These are phyloP conservation scores for Dendrostoma leiphaemia DNA, from an alignment of 2,329 filamentous ascomycete genomes.

Conservation along the genomic window DNA sequence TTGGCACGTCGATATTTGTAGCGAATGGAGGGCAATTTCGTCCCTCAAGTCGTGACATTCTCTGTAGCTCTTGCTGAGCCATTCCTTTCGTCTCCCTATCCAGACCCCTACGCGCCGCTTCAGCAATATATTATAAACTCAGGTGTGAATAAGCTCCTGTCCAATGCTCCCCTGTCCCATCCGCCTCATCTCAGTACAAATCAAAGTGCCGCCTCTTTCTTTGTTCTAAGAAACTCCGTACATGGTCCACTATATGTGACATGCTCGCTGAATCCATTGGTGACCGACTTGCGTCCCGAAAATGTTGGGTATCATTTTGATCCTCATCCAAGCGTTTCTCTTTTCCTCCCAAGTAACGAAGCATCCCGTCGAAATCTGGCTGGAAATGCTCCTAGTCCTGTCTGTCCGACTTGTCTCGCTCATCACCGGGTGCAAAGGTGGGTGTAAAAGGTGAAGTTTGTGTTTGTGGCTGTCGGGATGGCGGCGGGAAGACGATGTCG, in stretches of 20 bases:
- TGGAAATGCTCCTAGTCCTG: slow-evolving; percentile 17
- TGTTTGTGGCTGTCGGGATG: slow-evolving; percentile 14
- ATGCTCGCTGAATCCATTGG: slow-evolving; percentile 4
- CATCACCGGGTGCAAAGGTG: slow-evolving; percentile 5
- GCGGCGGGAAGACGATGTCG: slow-evolving; percentile 36
- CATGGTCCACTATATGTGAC: neutral
- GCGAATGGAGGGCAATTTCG: neutral
- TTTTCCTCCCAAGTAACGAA: neutral
- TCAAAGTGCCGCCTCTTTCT: neutral
- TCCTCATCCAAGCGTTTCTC: neutral
- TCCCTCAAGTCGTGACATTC: neutral
- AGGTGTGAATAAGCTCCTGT: neutral
- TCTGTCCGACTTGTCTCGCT: slow-evolving; percentile 18
- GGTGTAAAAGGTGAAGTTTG: neutral
- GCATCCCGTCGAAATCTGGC: neutral
- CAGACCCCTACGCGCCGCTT: neutral
- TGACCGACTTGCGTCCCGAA: neutral
- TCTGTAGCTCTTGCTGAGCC: too few species aligned
- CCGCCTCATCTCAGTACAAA: neutral
- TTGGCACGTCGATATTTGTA: neutral
- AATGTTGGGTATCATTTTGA: slow-evolving; percentile 8
- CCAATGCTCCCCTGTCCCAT: neutral
- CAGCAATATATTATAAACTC: too few species aligned
- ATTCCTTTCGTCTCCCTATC: neutral
- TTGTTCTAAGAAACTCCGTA: neutral